Evolutionary conservation across 768 basidiomycete species (phyloP).

Genomic region (Russula emetica): DNA sequence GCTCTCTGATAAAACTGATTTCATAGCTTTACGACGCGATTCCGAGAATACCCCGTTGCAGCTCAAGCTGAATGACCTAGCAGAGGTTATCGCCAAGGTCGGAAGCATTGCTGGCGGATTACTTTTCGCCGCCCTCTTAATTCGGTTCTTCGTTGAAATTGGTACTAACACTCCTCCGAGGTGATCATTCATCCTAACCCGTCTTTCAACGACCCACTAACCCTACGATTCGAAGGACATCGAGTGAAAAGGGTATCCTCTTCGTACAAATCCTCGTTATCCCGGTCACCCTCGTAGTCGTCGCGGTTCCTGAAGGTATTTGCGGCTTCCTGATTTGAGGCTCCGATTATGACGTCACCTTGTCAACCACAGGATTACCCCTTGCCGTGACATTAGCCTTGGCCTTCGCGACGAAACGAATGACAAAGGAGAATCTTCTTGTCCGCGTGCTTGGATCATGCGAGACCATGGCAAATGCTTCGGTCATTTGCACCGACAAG

Average conservation of each 20-base stretch:
- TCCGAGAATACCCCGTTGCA: constrained; percentile 90
- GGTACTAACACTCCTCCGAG: constrained; percentile 54
- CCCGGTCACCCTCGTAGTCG: constrained; percentile 84
- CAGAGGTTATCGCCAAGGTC: constrained; percentile 90
- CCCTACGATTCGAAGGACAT: constrained; percentile 41
- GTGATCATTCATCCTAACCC: constrained; percentile 32
- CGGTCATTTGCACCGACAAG: constrained; percentile 93
- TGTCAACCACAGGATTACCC: constrained; percentile 61
- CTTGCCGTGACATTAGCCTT: constrained; percentile 94
- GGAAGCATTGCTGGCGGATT: constrained; percentile 78
- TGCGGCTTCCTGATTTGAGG: constrained; percentile 15
- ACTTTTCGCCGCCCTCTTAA: constrained; percentile 83
- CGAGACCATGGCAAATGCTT: constrained; percentile 98
- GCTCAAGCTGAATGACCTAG: constrained; percentile 87
- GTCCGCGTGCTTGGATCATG: constrained; percentile 95
- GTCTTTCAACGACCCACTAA: background rate
- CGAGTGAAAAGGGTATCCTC: constrained; percentile 80
- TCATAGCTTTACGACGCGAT: constrained; percentile 76
- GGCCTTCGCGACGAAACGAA: constrained; percentile 95
- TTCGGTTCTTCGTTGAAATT: constrained; percentile 91
- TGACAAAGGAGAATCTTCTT: constrained; percentile 91
- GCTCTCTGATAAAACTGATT: background rate
- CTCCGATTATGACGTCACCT: constrained; percentile 8
- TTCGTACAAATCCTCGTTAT: constrained; percentile 95
- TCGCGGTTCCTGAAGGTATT: constrained; percentile 80